A percentile compares a stretch with the other conserved stretches of the same genome.
Evolutionary conservation across 139 green algal genomes (phyloP).

Genomic region (Micractinium sp.): DNA sequence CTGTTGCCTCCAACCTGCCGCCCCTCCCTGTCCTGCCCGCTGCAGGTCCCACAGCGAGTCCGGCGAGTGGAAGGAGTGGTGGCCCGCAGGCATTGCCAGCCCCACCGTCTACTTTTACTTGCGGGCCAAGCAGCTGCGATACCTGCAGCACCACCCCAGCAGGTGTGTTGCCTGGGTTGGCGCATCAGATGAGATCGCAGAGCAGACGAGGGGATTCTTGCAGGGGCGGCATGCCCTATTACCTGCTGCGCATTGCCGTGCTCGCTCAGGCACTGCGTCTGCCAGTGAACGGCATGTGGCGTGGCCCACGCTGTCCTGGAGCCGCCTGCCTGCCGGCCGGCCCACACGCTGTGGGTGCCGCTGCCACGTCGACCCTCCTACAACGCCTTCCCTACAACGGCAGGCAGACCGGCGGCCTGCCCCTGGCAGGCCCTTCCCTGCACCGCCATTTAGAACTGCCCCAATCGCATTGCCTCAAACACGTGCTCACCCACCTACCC

Average conservation of each 20-base stretch:
- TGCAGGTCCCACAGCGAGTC: not conserved
- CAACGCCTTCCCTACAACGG: not conserved
- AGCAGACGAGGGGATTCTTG: too few relatives aligned
- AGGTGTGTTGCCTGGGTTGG: not conserved
- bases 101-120: slow-evolving; percentile 18
- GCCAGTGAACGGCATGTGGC: too few relatives aligned
- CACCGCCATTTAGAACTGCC: not conserved
- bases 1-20: not conserved
- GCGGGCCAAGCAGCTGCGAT: not conserved
- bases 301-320: too few relatives aligned
- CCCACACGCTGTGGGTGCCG: too few relatives aligned
- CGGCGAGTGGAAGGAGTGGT: slow-evolving; percentile 14
- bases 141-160: not conserved
- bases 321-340: too few relatives aligned
- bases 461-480: not conserved
- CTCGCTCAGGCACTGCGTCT: too few relatives aligned
- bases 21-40: not conserved
- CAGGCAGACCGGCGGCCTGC: not conserved
- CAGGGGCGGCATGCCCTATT: too few relatives aligned
- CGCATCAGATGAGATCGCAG: not conserved
- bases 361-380: too few relatives aligned
- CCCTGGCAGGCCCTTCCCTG: not conserved
- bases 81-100: not conserved
- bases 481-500: not conserved
- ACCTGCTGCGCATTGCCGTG: too few relatives aligned